Base-by-base conservation (phyloP, 495 filamentous ascomycete species). In the Aspergillus hancockii region DNA sequence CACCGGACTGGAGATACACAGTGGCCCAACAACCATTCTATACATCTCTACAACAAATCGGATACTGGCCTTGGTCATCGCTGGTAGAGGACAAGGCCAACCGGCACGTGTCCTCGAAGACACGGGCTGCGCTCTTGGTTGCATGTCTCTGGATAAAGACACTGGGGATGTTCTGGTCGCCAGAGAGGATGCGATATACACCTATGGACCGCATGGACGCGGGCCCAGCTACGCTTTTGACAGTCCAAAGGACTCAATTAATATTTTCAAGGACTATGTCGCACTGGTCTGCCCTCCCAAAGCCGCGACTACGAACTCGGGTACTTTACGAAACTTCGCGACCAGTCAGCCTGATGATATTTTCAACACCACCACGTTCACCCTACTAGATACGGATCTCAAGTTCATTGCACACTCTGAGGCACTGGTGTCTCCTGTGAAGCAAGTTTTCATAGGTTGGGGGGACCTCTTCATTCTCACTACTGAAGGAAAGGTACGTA, bases 141-240 rank as follows among this genome's bases (percentile, higher is more conserved):
- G 94, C 65, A 96, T 98, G 93, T 90, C 90, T 3, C 77, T 92
- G 14, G 90, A 96, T 67, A 82, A 82, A 57, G 81, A 81, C 57
- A 89, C 84, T 6, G 90, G 89, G 1, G 90, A 97, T 62, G 87
- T 98, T 53, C 83, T 98, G 19, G 89, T 98, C 23, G 94, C 86
- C 2, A 80, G 94, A 46, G 93, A 97, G 62, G 94, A 98, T 83
- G 94, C 93, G 3, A 86, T 98, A 56, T 96, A 97, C 75, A 91
- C 88, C 52, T 98, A 98, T 71, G 90, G 90, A 0, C 74, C 88
- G 0, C 90, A 93, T 59, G 95, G 94, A 5, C 83, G 92, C 47
- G 91, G 92, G 0, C 87, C 90, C 19, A 92, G 88, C 58, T 93
- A 88, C 75, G 90, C 91, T 3, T 97, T 92, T 65, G 94, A 98